Conservation (phyloP, 2,329 filamentous ascomycete species). For the Calonectria pteridis region DNA sequence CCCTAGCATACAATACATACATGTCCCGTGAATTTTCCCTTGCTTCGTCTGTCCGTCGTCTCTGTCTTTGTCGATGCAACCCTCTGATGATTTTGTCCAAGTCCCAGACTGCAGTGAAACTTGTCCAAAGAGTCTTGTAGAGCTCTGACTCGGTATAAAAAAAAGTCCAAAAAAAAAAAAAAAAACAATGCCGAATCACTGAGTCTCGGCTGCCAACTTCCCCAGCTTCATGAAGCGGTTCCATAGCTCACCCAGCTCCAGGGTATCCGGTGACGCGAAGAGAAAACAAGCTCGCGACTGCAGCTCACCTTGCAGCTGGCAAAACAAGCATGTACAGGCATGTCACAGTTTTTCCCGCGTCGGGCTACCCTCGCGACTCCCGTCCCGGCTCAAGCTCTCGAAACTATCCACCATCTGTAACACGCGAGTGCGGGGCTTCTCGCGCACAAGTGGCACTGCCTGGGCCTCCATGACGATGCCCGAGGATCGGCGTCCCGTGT, state of each 20-base stretch:
- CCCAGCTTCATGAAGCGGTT: neutral
- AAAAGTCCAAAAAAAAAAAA: neutral
- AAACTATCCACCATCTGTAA: slow-evolving; percentile 68
- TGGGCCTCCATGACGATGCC: slow-evolving; percentile 59
- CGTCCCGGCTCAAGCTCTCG: slow-evolving; percentile 60
- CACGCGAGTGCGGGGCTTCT: slow-evolving; percentile 60
- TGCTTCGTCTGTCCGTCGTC: neutral
- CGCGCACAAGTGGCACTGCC: slow-evolving; percentile 54
- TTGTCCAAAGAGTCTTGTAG: neutral
- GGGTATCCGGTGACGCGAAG: neutral
- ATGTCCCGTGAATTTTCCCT: neutral
- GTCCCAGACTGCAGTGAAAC: neutral
- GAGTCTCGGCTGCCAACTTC: neutral
- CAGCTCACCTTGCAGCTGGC: neutral
- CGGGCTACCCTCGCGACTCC: slow-evolving; percentile 50
- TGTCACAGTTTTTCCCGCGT: slow-evolving; percentile 13
- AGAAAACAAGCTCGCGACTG: neutral
- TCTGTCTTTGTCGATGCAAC: neutral
- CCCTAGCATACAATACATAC: slow-evolving; percentile 18
- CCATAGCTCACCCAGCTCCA: neutral
- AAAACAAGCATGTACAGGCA: neutral
- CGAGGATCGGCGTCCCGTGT: slow-evolving; percentile 47
- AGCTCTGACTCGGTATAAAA: neutral
- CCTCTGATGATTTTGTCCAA: neutral
- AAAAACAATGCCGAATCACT: neutral